phyloP scores from a whole-genome alignment of 2,329 filamentous ascomycete species.

The Bertia moriformis region DNA sequence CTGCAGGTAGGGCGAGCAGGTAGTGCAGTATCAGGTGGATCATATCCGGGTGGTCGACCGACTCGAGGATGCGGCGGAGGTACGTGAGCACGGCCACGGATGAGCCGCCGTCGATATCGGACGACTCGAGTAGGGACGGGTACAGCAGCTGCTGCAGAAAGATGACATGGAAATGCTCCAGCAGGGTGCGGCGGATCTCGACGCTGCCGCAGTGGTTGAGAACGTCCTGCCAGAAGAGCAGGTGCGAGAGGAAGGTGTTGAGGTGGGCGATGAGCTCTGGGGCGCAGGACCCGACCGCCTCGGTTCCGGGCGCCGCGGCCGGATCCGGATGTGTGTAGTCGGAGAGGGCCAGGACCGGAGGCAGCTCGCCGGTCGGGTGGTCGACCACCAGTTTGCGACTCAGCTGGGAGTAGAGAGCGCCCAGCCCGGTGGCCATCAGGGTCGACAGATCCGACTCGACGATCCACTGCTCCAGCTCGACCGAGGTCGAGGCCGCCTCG shows the following conservation, averaged over 20 bases:
- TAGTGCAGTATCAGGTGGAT: slow-evolving; percentile 89
- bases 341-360: slow-evolving; percentile 73
- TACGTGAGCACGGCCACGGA: slow-evolving; percentile 93
- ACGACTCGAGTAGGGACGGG: slow-evolving; percentile 88
- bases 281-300: slow-evolving; percentile 62
- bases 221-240: slow-evolving; percentile 96
- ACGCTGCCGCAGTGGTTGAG: slow-evolving; percentile 85
- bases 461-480: slow-evolving; percentile 49
- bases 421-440: slow-evolving; percentile 54
- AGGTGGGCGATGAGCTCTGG: slow-evolving; percentile 71
- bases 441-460: slow-evolving; percentile 55
- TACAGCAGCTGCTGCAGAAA: slow-evolving; percentile 94
- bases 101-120: slow-evolving; percentile 89
- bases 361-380: slow-evolving; percentile 59
- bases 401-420: slow-evolving; percentile 45
- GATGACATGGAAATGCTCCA: slow-evolving; percentile 94
- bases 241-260: slow-evolving; percentile 83
- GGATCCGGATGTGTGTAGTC: slow-evolving; percentile 72
- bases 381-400: slow-evolving; percentile 71
- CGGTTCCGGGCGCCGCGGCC: slow-evolving; percentile 49
- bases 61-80: slow-evolving; percentile 75
- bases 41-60: slow-evolving; percentile 82
- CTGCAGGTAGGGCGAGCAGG: slow-evolving; percentile 65
- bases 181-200: slow-evolving; percentile 79
- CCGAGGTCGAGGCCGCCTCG: slow-evolving; percentile 47